phyloP scores from a whole-genome alignment of 768 basidiomycete species.

The Termitomyces sp. region DNA sequence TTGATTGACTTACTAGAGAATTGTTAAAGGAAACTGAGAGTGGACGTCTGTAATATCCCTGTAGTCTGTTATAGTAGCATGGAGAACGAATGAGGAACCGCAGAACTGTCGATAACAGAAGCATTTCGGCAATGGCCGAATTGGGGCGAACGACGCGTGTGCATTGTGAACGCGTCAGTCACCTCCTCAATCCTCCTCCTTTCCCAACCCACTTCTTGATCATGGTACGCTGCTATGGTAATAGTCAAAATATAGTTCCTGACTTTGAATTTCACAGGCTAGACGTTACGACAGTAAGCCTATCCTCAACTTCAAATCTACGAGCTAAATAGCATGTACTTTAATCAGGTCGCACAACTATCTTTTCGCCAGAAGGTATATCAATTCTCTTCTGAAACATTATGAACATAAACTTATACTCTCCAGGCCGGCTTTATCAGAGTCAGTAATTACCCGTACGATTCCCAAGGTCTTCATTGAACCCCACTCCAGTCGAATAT shows the following conservation, averaged over 20 bases:
- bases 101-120: neutral
- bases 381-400: conserved; percentile 5
- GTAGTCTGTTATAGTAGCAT: neutral
- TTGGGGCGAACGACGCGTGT: conserved; percentile 34
- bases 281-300: conserved; percentile 92
- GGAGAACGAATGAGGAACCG: neutral
- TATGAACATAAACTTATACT: conserved; percentile 9
- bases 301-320: conserved; percentile 1
- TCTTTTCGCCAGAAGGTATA: conserved; percentile 97
- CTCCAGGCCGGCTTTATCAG: conserved; percentile 91
- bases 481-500: conserved; percentile 76
- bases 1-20: neutral
- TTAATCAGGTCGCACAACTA: conserved; percentile 82
- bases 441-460: conserved; percentile 45
- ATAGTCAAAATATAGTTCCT: neutral
- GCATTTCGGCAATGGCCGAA: conserved; percentile 29
- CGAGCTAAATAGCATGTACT: conserved; percentile 16
- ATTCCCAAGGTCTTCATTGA: conserved; percentile 18
- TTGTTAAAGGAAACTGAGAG: too few relatives aligned
- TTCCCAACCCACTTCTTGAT: conserved; percentile 22
- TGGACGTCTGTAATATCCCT: neutral
- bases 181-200: conserved; percentile 9
- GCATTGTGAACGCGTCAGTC: conserved; percentile 39
- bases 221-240: conserved; percentile 40
- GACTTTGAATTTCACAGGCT: conserved; percentile 42